These are phyloP conservation scores for Aspergillus sparsus DNA, from an alignment of 495 filamentous ascomycete genomes.

Conservation along the genomic window DNA sequence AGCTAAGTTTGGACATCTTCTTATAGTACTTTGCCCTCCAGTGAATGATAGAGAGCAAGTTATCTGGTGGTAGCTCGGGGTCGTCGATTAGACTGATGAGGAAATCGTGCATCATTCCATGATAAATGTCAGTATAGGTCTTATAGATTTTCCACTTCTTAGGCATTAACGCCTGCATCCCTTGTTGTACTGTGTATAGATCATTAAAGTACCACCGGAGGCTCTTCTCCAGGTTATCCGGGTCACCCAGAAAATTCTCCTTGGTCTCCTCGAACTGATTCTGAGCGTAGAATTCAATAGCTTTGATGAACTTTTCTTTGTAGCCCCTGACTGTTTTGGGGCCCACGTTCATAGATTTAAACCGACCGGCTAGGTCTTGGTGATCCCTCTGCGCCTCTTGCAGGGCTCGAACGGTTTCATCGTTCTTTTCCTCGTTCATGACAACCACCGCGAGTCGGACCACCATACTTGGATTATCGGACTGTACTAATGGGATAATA, in stretches of 20 bases:
- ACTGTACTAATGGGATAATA: slow-evolving; percentile 79
- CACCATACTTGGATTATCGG: slow-evolving; percentile 83
- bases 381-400: slow-evolving; percentile 95
- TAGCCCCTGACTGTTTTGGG: slow-evolving; percentile 92
- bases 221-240: slow-evolving; percentile 78
- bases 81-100: slow-evolving; percentile 80
- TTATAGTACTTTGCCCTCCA: slow-evolving; percentile 95
- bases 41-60: slow-evolving; percentile 86
- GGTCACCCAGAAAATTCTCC: slow-evolving; percentile 76
- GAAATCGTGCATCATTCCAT: slow-evolving; percentile 92
- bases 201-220: slow-evolving; percentile 98
- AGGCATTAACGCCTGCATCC: slow-evolving; percentile 86
- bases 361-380: slow-evolving; percentile 85
- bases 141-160: slow-evolving; percentile 97
- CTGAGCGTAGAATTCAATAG: slow-evolving; percentile 71
- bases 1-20: slow-evolving; percentile 90
- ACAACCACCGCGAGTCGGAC: slow-evolving; percentile 89
- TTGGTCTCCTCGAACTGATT: slow-evolving; percentile 73
- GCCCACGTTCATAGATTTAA: slow-evolving; percentile 91
- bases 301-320: slow-evolving; percentile 88
- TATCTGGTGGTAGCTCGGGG: slow-evolving; percentile 69
- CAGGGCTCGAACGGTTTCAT: slow-evolving; percentile 83
- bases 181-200: slow-evolving; percentile 83
- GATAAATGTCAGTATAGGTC: slow-evolving; percentile 87
- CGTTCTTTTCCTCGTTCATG: slow-evolving; percentile 93